These are phyloP conservation scores for Berberis thunbergii DNA, from an alignment of 164 flowering plant genomes.

Conservation along the genomic window DNA sequence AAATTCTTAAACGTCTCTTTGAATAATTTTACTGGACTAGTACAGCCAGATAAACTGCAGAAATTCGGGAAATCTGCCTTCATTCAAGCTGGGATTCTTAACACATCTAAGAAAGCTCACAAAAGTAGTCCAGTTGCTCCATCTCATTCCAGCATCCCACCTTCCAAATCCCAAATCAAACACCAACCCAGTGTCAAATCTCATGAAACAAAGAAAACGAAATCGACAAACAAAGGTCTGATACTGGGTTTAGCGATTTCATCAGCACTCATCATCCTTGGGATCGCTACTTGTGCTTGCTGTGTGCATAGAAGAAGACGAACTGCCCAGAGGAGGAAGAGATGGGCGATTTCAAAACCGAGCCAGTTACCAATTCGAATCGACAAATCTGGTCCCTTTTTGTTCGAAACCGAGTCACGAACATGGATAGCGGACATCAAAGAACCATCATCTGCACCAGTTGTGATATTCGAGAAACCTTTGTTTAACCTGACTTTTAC, in stretches of 20 bases:
- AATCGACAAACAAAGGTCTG: slow-evolving; percentile 21
- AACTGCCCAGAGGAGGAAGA: slow-evolving; percentile 20
- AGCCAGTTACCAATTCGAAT: slow-evolving; percentile 32
- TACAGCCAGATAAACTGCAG: slow-evolving; percentile 16
- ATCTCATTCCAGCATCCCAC: slow-evolving; percentile 17
- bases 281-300: slow-evolving; percentile 6
- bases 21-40: slow-evolving; percentile 51
- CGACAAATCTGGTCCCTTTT: slow-evolving; percentile 82
- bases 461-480: slow-evolving; percentile 91
- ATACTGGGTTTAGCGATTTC: slow-evolving; percentile 26
- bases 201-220: slow-evolving; percentile 16
- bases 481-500: slow-evolving; percentile 72
- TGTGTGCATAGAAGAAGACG: slow-evolving; percentile 28
- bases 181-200: slow-evolving; percentile 10
- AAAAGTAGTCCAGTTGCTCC: background rate
- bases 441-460: slow-evolving; percentile 69
- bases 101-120: slow-evolving; percentile 11
- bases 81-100: slow-evolving; percentile 40
- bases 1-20: slow-evolving; percentile 56
- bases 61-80: slow-evolving; percentile 66
- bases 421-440: slow-evolving; percentile 83
- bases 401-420: slow-evolving; percentile 83
- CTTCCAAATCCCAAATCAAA: slow-evolving; percentile 6
- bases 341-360: slow-evolving; percentile 75
- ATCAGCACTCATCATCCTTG: slow-evolving; percentile 17